Evolutionary conservation across 495 filamentous ascomycete species (phyloP).

Genomic region (Trichoderma asperelloides): DNA sequence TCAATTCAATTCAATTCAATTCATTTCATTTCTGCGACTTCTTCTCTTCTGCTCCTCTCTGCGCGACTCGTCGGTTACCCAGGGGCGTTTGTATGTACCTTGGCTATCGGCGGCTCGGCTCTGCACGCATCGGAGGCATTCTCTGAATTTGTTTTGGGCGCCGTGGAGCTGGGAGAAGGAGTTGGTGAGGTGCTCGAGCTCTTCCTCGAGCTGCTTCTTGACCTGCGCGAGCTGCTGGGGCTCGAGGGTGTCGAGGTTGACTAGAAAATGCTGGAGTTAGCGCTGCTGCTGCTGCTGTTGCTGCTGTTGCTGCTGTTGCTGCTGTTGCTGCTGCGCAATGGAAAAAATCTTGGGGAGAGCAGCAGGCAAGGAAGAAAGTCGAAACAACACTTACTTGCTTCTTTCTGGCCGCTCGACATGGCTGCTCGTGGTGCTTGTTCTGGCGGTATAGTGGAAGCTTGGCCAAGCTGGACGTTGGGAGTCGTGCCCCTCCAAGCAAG

Average conservation of each 20-base stretch:
- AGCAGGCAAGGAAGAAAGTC: background rate
- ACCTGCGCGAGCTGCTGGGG: slow-evolving; percentile 49
- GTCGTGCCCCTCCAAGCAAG: background rate
- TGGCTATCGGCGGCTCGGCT: slow-evolving; percentile 23
- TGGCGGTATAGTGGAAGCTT: background rate
- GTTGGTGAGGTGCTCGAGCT: slow-evolving; percentile 82
- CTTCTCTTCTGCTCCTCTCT: background rate
- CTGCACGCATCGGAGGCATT: slow-evolving; percentile 71
- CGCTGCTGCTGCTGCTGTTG: background rate
- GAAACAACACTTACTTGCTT: slow-evolving; percentile 3
- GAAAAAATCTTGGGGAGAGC: background rate
- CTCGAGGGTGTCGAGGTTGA: slow-evolving; percentile 40
- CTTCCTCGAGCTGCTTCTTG: slow-evolving; percentile 91
- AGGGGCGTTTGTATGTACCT: slow-evolving; percentile 2
- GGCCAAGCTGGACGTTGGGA: background rate
- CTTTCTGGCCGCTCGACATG: slow-evolving; percentile 9
- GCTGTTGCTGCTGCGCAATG: background rate
- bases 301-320: background rate
- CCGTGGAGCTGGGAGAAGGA: slow-evolving; percentile 83
- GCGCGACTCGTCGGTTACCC: background rate
- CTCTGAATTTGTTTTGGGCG: slow-evolving; percentile 83
- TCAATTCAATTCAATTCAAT: too few species aligned
- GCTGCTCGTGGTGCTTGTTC: background rate
- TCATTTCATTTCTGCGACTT: background rate
- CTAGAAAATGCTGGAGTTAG: slow-evolving; percentile 14